A percentile compares a stretch with the other conserved stretches of the same genome.
Evolutionary conservation across 1,284 basidiomycete genomes (phyloP).

Genomic region (Agaricales sp.): DNA sequence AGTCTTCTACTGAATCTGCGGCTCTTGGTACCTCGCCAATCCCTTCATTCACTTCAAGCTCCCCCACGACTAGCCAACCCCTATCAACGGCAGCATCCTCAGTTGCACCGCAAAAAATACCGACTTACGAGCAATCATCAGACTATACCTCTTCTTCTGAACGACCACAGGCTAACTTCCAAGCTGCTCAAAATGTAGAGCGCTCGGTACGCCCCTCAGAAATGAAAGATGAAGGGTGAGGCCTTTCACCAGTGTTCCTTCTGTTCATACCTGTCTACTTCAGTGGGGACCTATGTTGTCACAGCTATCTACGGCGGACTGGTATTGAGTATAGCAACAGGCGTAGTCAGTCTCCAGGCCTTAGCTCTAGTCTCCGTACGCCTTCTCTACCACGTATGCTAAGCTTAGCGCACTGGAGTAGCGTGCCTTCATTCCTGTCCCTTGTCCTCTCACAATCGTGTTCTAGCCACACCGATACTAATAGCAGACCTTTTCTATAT

Average conservation of each 20-base stretch:
- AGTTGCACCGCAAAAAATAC: slow-evolving; percentile 52
- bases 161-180: slow-evolving; percentile 23
- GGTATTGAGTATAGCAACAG: slow-evolving; percentile 8
- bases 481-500: slow-evolving; percentile 43
- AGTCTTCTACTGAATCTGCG: slow-evolving; percentile 12
- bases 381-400: slow-evolving; percentile 56
- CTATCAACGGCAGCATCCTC: slow-evolving; percentile 19
- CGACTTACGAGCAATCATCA: slow-evolving; percentile 60
- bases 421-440: slow-evolving; percentile 49
- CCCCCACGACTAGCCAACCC: slow-evolving; percentile 13
- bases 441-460: slow-evolving; percentile 49
- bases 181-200: slow-evolving; percentile 37
- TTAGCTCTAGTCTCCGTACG: slow-evolving; percentile 56
- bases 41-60: slow-evolving; percentile 14
- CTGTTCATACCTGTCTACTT: slow-evolving; percentile 6
- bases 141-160: slow-evolving; percentile 38
- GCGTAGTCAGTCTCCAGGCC: slow-evolving; percentile 56
- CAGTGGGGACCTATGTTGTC: slow-evolving; percentile 4
- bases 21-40: slow-evolving; percentile 12
- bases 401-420: slow-evolving; percentile 58
- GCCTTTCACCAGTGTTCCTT: slow-evolving; percentile 11
- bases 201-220: slow-evolving; percentile 79
- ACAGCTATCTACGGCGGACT: slow-evolving; percentile 16
- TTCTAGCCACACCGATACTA: slow-evolving; percentile 70
- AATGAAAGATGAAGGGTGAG: slow-evolving; percentile 99